phyloP scores from a whole-genome alignment of 2,329 filamentous ascomycete genomes.

The Penicillium occitanis region DNA sequence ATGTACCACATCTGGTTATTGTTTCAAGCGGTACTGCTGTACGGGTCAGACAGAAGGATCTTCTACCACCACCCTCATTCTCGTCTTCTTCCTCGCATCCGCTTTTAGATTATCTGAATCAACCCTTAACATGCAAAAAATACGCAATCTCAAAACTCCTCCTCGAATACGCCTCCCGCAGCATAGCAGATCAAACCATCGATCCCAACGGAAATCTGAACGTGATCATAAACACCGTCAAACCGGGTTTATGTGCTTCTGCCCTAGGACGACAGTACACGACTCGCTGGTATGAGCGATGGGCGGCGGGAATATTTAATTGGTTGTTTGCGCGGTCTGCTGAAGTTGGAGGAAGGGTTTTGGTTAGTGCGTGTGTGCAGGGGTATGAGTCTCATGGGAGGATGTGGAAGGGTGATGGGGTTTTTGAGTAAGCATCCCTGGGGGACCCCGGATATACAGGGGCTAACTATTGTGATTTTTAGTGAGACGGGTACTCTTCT shows the following conservation, averaged over 20 bases:
- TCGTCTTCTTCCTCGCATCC: constrained; percentile 17
- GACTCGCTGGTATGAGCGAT: constrained; percentile 34
- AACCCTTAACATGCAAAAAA: constrained; percentile 29
- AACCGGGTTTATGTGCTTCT: constrained; percentile 47
- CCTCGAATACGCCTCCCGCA: constrained; percentile 44
- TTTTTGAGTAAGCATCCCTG: constrained; percentile 28
- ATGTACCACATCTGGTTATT: constrained; percentile 45
- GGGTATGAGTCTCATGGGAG: constrained; percentile 45
- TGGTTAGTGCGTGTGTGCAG: constrained; percentile 44
- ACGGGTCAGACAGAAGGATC: constrained; percentile 33
- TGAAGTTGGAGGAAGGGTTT: constrained; percentile 46
- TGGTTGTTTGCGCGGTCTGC: constrained; percentile 44
- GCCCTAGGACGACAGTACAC: constrained; percentile 44
- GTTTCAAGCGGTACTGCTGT: constrained; percentile 46
- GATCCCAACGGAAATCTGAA: constrained; percentile 35
- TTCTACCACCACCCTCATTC: constrained; percentile 22
- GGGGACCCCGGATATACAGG: too few relatives aligned
- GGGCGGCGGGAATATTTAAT: constrained; percentile 36
- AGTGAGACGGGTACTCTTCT: constrained; percentile 32
- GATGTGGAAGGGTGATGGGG: constrained; percentile 20
- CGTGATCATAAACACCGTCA: constrained; percentile 48
- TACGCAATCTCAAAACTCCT: constrained; percentile 47
- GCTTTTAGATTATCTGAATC: constrained; percentile 39
- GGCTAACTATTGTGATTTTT: not conserved
- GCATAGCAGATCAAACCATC: constrained; percentile 33